Base-by-base conservation (phyloP, 495 filamentous ascomycete genomes). In the Apiosordaria backusii region DNA sequence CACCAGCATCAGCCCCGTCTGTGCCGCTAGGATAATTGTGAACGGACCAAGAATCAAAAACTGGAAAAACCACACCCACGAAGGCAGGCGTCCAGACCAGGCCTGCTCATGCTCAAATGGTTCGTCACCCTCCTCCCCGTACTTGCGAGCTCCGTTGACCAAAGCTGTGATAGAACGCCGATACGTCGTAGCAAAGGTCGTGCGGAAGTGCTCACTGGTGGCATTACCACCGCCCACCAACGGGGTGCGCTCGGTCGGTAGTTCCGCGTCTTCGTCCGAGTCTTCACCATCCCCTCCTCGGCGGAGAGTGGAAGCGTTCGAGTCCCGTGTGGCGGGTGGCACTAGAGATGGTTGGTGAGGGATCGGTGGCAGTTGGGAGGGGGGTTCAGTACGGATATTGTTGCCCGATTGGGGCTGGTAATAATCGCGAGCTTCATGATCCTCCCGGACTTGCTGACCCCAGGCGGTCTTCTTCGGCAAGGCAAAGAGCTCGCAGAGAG, bases 1-100 rank as follows among this genome's bases (percentile, higher is more conserved):
- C 1, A 88, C 89, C 25, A 91, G 68, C n/a, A 96, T 75, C 7
- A 99, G 83, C 23, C 84, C 88, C 23, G 92, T 81, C 66, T 95
- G 89, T 21, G 85, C 92, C 21, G 89, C 72, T 19, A 98, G 72
- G 26, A 92, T 88, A 65, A 97, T 81, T 50, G 85, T 82, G 55
- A 97, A 85, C 1, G 94, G 93, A 0, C 86, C 88, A 13, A 92
- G 81, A 50, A 97, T 69, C 5, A 99, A 79, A 67, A 97, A 91
- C 74, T 98, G 92, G 21, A 93, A 68, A 40, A 93, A 74, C 95
- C 95, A 99, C 23, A 88, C 85, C 89, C 89, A 97, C 27, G 83
- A 83, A 1, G 92, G 93, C 50, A 99, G 74, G 22, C 84, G 81
- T 24, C 83, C 85, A 67, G 90, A 94, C 95, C 95, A 98, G 4